Evolutionary conservation across 805 yeast genomes (phyloP), one percentile per base, ranked within the genome.

Genomic region (Starmerella stellata): DNA sequence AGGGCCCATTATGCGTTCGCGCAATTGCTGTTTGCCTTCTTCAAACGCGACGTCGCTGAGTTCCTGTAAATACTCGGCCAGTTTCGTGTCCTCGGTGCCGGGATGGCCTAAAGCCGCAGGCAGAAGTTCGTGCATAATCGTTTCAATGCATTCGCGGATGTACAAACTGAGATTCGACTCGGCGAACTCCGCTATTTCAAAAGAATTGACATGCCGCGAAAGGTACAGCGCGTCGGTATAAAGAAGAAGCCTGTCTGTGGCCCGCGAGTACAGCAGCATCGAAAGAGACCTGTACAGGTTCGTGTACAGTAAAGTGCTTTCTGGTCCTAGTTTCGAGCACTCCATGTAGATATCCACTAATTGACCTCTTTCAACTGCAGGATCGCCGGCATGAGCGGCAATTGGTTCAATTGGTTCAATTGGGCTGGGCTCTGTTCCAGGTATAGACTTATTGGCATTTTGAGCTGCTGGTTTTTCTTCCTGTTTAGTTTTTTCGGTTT

Each of bases 11-110:
- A 48, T 45, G 15, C 31, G 27, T 21, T 43, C 43, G 11, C 52
- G 39, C 16, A 50, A 34, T 11, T 37, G 41, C 7, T 42, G 44
- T 4, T 51, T 52, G 1, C 51, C 52, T 14, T 32, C 44, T 2
- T 36, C 37, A 11, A 41, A 42, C 3, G 50, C 29, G 9, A 32
- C 37, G 23, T 39, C 34, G 17, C 51, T 52, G 4, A 43, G 34
- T 3, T 5, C 8, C 8, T 23, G 7, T 11, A 23, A 23, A 11
- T 7, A 23, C 25, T 23, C 9, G 9, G 11, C 9, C 25, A 23
- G 25, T 23, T 7, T 11, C 9, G 9, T 11, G 25, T 11, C 25
- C 9, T 23, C 11, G 25, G 7, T 7, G 11, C 25, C 25, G 9
- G 25, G 16, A 8, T 15, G 4, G 16, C 38, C 42, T n/a, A 43